Evolutionary conservation across 768 basidiomycete species (phyloP).

Genomic region (Amanita jacksonii): DNA sequence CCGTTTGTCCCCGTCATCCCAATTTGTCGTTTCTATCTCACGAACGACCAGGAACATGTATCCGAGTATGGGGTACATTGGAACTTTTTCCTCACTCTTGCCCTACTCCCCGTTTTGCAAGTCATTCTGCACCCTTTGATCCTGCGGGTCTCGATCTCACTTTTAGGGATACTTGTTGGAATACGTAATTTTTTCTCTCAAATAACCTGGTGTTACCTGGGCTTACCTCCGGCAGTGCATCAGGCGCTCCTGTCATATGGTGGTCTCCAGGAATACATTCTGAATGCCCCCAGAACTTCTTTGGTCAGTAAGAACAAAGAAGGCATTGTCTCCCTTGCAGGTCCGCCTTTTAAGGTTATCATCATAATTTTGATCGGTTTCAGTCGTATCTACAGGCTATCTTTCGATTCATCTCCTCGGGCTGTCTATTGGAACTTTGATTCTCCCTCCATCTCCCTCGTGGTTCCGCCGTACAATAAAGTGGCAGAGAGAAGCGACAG

Average conservation of each 20-base stretch:
- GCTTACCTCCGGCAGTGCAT: conserved; percentile 46
- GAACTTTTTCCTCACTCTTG: conserved; percentile 98
- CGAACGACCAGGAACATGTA: conserved; percentile 63
- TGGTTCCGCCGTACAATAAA: conserved; percentile 53
- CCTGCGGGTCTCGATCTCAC: conserved; percentile 41
- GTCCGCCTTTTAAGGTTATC: conserved; percentile 21
- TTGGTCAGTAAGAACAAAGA: conserved; percentile 84
- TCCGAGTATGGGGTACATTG: conserved; percentile 96
- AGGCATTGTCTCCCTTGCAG: conserved; percentile 73
- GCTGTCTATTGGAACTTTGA: conserved; percentile 66
- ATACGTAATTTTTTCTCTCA: conserved; percentile 27
- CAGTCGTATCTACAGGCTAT: conserved; percentile 48
- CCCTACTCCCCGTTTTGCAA: conserved; percentile 66
- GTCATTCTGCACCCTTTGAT: conserved; percentile 62
- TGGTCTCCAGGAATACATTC: conserved; percentile 52
- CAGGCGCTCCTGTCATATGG: conserved; percentile 50
- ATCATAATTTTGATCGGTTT: background rate
- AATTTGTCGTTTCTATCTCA: background rate
- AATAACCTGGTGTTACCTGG: background rate
- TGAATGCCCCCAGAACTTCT: conserved; percentile 51
- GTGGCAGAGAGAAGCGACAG: conserved; percentile 11
- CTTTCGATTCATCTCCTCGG: conserved; percentile 85
- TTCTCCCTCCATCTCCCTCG: conserved; percentile 72
- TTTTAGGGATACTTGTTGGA: conserved; percentile 54
- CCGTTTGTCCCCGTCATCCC: conserved; percentile 34